These are phyloP conservation scores for Candida peoriensis DNA, from an alignment of 805 yeast species.

Conservation along the genomic window DNA sequence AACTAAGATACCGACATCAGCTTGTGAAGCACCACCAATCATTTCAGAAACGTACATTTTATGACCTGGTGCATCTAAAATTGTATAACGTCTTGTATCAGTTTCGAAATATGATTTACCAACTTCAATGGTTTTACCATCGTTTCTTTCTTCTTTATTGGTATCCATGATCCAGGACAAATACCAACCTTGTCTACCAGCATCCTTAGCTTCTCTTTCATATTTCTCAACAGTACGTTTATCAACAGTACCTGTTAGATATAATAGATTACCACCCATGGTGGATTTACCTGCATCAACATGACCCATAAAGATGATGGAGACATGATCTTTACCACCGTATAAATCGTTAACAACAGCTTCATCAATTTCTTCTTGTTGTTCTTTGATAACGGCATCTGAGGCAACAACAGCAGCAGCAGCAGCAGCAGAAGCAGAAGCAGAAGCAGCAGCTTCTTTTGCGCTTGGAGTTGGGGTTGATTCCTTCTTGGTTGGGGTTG, in stretches of 20 bases:
- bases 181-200: conserved; percentile 99
- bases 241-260: conserved; percentile 93
- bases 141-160: conserved; percentile 96
- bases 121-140: conserved; percentile 98
- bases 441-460: conserved; percentile 16
- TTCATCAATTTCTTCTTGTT: conserved; percentile 79
- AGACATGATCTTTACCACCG: conserved; percentile 96
- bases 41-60: conserved; percentile 97
- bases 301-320: conserved; percentile 98
- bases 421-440: conserved; percentile 15
- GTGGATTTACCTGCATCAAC: conserved; percentile 99
- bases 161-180: conserved; percentile 99
- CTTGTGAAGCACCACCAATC: conserved; percentile 99
- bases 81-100: conserved; percentile 95
- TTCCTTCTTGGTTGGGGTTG: conserved; percentile 17
- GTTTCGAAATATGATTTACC: conserved; percentile 98
- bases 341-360: conserved; percentile 88
- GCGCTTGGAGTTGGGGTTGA: conserved; percentile 12
- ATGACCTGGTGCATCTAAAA: conserved; percentile 99
- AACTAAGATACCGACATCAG: conserved; percentile 96
- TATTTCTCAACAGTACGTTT: conserved; percentile 98
- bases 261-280: conserved; percentile 97
- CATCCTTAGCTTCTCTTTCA: conserved; percentile 98
- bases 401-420: conserved; percentile 21
- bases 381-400: conserved; percentile 56